Conservation (phyloP, 148 eudicot genomes). For the Oxyria digyna region DNA sequence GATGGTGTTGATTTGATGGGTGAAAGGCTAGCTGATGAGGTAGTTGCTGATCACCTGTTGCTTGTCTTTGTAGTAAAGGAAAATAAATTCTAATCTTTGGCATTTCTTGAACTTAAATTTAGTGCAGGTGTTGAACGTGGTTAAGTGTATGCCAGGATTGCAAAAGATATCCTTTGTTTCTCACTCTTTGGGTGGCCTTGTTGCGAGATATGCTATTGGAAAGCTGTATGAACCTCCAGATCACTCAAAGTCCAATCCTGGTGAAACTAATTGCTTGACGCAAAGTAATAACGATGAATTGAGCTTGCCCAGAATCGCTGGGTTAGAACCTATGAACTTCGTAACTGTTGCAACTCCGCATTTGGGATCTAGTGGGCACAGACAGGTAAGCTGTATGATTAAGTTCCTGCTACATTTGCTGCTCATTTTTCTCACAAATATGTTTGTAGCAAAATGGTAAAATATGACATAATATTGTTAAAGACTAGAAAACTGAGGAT, state of each 20-base stretch:
- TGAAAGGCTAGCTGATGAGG: constrained; percentile 85
- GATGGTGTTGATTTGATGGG: constrained; percentile 96
- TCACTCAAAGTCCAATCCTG: constrained; percentile 6
- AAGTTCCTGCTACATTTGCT: not conserved
- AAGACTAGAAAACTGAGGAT: not conserved
- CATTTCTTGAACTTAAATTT: constrained; percentile 6
- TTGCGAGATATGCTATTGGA: constrained; percentile 81
- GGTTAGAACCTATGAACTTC: constrained; percentile 76
- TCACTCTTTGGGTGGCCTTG: constrained; percentile 91
- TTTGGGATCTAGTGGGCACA: constrained; percentile 86
- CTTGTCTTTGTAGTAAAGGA: not conserved
- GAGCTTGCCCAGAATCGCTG: constrained; percentile 46
- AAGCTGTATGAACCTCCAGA: constrained; percentile 37
- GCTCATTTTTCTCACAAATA: not conserved
- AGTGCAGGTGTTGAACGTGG: constrained; percentile 60
- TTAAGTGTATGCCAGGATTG: constrained; percentile 48
- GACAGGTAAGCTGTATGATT: constrained; percentile 40
- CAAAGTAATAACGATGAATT: constrained; percentile 6
- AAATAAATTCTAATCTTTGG: not conserved
- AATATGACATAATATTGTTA: not conserved
- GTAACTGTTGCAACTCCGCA: constrained; percentile 92
- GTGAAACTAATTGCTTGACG: constrained; percentile 14
- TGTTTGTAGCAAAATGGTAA: not conserved
- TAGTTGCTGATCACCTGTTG: constrained; percentile 10
- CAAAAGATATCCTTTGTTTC: constrained; percentile 78